Percentiles rank a stretch among this genome's conserved stretches.
These are phyloP conservation scores for Russula compacta DNA, from an alignment of 768 basidiomycete genomes.

Conservation along the genomic window DNA sequence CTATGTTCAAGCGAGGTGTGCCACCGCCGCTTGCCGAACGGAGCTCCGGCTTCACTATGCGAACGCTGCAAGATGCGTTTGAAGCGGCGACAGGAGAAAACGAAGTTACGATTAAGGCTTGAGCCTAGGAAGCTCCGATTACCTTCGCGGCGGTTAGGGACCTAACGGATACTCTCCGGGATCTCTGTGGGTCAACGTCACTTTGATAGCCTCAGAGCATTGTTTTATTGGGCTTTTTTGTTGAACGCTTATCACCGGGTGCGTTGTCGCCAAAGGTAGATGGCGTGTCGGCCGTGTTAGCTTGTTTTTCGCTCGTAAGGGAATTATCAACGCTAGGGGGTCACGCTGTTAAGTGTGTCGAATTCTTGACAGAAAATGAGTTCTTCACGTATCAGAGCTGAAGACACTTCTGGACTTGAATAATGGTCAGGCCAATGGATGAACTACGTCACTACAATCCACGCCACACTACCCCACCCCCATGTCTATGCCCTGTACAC, in stretches of 20 bases:
- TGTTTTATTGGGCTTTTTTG: not conserved
- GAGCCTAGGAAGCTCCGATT: constrained; percentile 27
- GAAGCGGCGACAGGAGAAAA: constrained; percentile 37
- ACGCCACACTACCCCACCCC: no score
- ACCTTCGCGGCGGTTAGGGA: not conserved
- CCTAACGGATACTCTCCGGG: not conserved
- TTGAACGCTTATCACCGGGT: not conserved
- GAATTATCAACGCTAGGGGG: no score
- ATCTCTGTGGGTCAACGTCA: not conserved
- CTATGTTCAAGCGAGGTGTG: constrained; percentile 32
- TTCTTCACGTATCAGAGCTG: no score
- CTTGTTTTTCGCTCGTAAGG: no score
- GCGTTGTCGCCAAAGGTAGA: not conserved
- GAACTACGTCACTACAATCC: no score
- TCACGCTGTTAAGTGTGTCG: no score
- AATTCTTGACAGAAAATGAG: no score
- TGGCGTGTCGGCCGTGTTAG: not conserved
- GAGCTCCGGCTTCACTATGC: constrained; percentile 30
- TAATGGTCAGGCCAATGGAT: no score
- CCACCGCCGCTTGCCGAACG: constrained; percentile 28
- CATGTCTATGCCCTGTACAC: no score
- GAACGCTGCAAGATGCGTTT: constrained; percentile 36
- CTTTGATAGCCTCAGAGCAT: not conserved
- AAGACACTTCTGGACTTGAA: no score
- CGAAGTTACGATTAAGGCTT: constrained; percentile 38